phyloP scores from a whole-genome alignment of 805 yeast genomes.

The Candida corydali region DNA sequence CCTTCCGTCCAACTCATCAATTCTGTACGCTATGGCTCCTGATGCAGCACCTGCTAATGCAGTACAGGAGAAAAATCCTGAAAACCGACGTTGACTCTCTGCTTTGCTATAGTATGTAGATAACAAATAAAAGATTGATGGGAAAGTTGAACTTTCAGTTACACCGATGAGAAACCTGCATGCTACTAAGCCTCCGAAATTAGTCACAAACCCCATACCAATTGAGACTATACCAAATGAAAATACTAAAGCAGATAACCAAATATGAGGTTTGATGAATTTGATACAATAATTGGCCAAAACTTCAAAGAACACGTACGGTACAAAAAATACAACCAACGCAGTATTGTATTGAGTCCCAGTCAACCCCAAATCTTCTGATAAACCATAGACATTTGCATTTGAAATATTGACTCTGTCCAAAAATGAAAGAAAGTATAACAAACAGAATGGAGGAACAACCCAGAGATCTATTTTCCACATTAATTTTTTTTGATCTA shows the following conservation, averaged over 20 bases:
- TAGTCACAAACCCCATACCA: conserved; percentile 61
- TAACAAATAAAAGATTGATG: conserved; percentile 68
- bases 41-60: conserved; percentile 77
- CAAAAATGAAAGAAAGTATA: conserved; percentile 72
- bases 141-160: conserved; percentile 70
- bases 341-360: conserved; percentile 63
- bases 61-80: conserved; percentile 67
- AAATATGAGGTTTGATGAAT: conserved; percentile 56
- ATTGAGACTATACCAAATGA: conserved; percentile 62
- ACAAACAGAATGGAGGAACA: conserved; percentile 70
- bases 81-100: conserved; percentile 67
- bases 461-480: conserved; percentile 65
- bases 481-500: conserved; percentile 54
- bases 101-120: conserved; percentile 59
- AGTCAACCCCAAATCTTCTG: conserved; percentile 46
- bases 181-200: conserved; percentile 55
- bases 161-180: conserved; percentile 65
- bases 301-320: conserved; percentile 62
- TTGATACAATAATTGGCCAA: conserved; percentile 62
- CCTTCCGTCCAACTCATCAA: conserved; percentile 48
- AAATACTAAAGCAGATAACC: conserved; percentile 57
- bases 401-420: conserved; percentile 82
- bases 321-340: conserved; percentile 67
- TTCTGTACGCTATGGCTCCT: conserved; percentile 67
- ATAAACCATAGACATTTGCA: conserved; percentile 71